These are phyloP conservation scores for Paraglomus brasilianum DNA, from an alignment of 192 early-diverging fungal species.

Conservation along the genomic window DNA sequence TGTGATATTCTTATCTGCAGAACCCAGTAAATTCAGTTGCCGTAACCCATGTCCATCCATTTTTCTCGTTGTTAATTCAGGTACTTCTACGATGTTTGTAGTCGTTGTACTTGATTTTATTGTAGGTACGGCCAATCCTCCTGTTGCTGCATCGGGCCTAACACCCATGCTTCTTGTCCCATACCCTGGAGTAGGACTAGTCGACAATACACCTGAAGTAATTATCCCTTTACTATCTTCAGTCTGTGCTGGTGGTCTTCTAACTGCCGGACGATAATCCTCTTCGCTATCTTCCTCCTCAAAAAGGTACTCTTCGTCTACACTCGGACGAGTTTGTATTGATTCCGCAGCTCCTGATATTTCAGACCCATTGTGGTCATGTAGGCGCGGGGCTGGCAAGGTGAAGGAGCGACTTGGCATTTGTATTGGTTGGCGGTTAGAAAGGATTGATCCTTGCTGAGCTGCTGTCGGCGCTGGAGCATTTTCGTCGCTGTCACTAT, in stretches of 20 bases:
- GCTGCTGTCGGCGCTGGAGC: neutral
- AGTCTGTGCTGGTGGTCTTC: too few relatives aligned
- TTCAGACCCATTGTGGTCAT: constrained; percentile 13
- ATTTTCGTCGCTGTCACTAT: constrained; percentile 27
- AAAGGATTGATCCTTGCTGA: neutral
- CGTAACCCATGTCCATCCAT: neutral
- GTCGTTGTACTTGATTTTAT: neutral
- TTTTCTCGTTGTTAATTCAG: neutral
- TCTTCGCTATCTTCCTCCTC: constrained; percentile 31
- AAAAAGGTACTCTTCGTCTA: constrained; percentile 25
- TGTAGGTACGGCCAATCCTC: too few relatives aligned
- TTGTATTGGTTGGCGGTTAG: neutral
- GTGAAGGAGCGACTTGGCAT: constrained; percentile 19
- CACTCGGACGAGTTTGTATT: constrained; percentile 27
- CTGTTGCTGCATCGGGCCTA: too few relatives aligned
- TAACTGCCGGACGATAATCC: neutral
- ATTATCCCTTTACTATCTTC: too few relatives aligned
- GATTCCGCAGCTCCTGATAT: constrained; percentile 27
- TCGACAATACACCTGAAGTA: too few relatives aligned
- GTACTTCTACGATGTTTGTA: neutral
- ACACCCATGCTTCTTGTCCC: too few relatives aligned
- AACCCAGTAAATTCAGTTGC: constrained; percentile 13
- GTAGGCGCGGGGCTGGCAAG: neutral
- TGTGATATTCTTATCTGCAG: neutral
- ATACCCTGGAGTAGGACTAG: too few relatives aligned